phyloP scores from a whole-genome alignment of 169 alveolate species.

The Cryptosporidium ubiquitum region DNA sequence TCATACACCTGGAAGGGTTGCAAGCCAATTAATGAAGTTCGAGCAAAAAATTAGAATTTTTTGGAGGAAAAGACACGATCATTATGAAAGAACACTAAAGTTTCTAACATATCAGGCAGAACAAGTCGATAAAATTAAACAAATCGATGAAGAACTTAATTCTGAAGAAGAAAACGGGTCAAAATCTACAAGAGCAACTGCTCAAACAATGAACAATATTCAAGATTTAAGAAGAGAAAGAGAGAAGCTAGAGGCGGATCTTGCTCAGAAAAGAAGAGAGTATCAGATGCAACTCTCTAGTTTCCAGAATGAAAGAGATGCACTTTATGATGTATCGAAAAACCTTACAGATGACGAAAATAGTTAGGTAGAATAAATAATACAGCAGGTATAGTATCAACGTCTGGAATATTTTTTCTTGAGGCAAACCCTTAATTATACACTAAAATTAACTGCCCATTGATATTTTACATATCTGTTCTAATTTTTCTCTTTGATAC shows the following conservation, averaged over 20 bases:
- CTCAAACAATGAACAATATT: background rate
- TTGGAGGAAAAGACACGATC: conserved; percentile 57
- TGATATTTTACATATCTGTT: conserved; percentile 43
- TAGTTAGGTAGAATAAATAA: conserved; percentile 4
- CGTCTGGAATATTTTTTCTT: background rate
- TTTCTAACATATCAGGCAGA: conserved; percentile 62
- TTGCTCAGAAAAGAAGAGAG: conserved; percentile 35
- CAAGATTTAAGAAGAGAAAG: conserved; percentile 34
- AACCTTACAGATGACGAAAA: conserved; percentile 56
- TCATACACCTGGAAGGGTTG: conserved; percentile 56
- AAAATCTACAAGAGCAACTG: background rate
- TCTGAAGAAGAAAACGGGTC: background rate
- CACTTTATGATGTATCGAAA: conserved; percentile 39
- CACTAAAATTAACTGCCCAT: conserved; percentile 20
- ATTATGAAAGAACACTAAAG: conserved; percentile 34
- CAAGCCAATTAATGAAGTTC: conserved; percentile 61
- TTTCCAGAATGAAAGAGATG: conserved; percentile 60
- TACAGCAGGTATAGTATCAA: background rate
- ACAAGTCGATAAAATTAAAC: conserved; percentile 43
- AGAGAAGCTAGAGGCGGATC: conserved; percentile 34
- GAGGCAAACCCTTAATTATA: background rate
- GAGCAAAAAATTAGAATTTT: conserved; percentile 57
- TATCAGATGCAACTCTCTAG: conserved; percentile 36
- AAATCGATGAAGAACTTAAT: conserved; percentile 59
- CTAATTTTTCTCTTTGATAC: conserved; percentile 25